phyloP scores from a whole-genome alignment of 306 rosid genomes.

The Astragalus glycyphyllos region DNA sequence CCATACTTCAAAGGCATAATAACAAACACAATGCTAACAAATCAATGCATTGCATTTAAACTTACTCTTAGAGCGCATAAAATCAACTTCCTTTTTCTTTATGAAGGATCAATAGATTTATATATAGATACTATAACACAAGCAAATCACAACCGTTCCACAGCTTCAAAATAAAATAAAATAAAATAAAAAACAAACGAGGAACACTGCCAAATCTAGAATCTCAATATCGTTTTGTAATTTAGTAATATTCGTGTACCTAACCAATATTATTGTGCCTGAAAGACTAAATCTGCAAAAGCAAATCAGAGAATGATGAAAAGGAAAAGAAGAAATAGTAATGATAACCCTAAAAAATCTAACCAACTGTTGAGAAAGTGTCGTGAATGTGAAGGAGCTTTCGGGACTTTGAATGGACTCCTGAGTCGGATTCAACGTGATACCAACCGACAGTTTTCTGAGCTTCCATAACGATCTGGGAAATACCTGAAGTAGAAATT shows the following conservation, averaged over 20 bases:
- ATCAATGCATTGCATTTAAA: not conserved
- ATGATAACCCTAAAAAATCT: not conserved
- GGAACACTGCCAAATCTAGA: constrained; percentile 19
- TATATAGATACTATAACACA: constrained; percentile 6
- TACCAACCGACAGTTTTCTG: constrained; percentile 82
- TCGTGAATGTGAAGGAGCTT: constrained; percentile 39
- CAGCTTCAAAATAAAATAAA: not conserved
- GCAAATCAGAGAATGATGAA: constrained; percentile 23
- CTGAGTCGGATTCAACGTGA: constrained; percentile 43
- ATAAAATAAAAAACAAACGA: not conserved
- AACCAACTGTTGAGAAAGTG: constrained; percentile 1
- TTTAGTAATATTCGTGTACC: constrained; percentile 26
- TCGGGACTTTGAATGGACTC: constrained; percentile 14
- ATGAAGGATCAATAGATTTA: not conserved
- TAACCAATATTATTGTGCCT: not conserved
- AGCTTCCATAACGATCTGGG: constrained; percentile 86
- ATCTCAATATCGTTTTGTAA: not conserved
- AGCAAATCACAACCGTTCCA: not conserved
- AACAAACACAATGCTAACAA: constrained; percentile 7
- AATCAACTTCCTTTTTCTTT: not conserved
- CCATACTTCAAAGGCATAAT: not conserved
- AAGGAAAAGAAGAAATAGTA: not conserved
- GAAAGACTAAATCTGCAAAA: constrained; percentile 4
- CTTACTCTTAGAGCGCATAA: not conserved
- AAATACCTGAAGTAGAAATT: constrained; percentile 55